Evolutionary conservation across 129 eudicot species (phyloP), one percentile per base, ranked within the genome.

Genomic region (Lactuca saligna): DNA sequence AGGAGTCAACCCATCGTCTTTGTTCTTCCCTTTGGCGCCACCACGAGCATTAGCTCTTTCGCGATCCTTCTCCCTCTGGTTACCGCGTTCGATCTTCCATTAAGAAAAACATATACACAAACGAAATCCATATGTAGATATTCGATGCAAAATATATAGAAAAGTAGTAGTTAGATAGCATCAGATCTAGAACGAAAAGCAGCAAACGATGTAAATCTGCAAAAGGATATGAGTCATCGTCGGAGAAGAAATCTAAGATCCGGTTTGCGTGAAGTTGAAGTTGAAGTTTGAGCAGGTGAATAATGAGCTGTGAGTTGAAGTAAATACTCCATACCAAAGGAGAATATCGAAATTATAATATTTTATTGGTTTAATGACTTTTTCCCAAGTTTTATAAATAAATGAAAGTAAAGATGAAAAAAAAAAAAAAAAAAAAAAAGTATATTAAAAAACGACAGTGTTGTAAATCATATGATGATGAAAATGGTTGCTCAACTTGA

Each of bases 1-100:
- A 9, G 90, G 95, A 42, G 95, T 88, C 90, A 88, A 84, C 20
- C 91, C 95, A 61, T 88, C 90, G 42, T 88, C 91, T 66, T 85
- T 85, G 37, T 2, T 57, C 81, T 82, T 82, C 17, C 59, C 81
- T 59, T 87, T 87, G 65, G 77, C 83, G 35, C 65, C 70, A 68
- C 1, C 68, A 15, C 95, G 87, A 60, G 85, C 81, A 38, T 54
- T 66, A 70, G 95, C 88, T 77, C 76, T 72, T 61, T 88, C 95
- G n/a, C 95, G 82, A 74, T 88, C 95, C 31, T 70, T 69, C 32
- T 88, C 95, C 67, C 95, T 84, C 61, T 88, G 95, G 65, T 80
- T 88, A 54, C 95, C 95, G 7, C 95, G 95, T 88, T 79, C 49
- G 74, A 77, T 71, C 70, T 60, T 11, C 7, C 13, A 37, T 61